Base-by-base conservation (phyloP, 257 asterid genomes). In the Solanum lignicaule region DNA sequence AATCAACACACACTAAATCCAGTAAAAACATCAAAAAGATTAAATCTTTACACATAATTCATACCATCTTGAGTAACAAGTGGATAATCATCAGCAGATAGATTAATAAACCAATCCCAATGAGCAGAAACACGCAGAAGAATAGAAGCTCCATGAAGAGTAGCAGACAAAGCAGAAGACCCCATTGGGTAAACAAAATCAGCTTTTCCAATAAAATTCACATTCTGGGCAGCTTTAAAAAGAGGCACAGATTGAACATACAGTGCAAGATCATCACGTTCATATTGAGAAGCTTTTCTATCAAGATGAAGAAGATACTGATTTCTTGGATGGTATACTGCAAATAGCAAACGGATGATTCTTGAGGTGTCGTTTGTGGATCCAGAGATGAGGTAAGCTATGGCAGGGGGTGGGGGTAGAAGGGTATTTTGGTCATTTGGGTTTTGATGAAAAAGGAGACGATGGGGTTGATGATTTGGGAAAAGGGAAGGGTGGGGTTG, bases 81-180 rank as follows among this genome's bases (percentile, higher is more conserved):
- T 18, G 99, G 99, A 84, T 97, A 97, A 92, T 93, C 96, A 81
- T 90, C 91, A 31, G 90, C 98, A 58, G 93, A 91, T 7, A 97
- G 98, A 87, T 91, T 94, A 39, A 97, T 91, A 90, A 96, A 94
- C 99, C 99, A 97, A 92, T 97, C 98, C 99, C 99, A 97, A 55
- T 87, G 88, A n/a, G 81, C 25, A 32, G 93, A 90, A 32, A 95
- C 7, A 3, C 94, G 92, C 11, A 95, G 93, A 92, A 96, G 85
- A 87, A 93, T 90, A 5, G 98, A 90, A 2, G 99, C 99, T 25
- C 98, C 99, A 86, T 91, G 99, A 79, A 97, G 98, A 21, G 91
- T 88, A 73, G 99, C 90, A 0, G 99, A 93, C 29, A 97, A 88
- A 32, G 91, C 88, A 38, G 98, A 93, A 3, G 99, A 95, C 36